Conservation (phyloP, 148 eudicot species). For the Silene latifolia region DNA sequence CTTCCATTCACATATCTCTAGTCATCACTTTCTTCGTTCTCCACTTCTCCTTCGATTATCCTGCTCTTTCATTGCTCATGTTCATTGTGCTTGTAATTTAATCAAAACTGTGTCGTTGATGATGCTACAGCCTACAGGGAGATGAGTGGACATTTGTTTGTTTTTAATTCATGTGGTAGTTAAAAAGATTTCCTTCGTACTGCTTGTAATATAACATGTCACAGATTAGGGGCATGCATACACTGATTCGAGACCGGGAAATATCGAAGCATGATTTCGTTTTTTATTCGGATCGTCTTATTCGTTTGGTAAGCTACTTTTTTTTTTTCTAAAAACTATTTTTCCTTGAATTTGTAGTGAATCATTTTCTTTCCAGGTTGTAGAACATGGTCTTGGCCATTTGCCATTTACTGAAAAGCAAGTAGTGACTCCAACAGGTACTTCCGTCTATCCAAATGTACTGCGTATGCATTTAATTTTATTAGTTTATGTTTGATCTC, state of each 20-base stretch:
- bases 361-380: constrained; percentile 57
- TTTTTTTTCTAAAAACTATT: background rate
- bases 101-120: background rate
- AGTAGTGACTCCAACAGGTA: constrained; percentile 89
- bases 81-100: background rate
- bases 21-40: background rate
- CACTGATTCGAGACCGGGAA: constrained; percentile 83
- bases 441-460: background rate
- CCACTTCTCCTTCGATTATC: too few species aligned
- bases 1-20: background rate
- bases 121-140: constrained; percentile 7
- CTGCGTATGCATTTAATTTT: background rate
- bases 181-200: background rate
- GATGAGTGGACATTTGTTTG: background rate
- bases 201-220: constrained; percentile 25
- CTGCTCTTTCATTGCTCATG: background rate
- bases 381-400: constrained; percentile 99
- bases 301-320: constrained; percentile 66
- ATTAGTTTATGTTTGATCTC: background rate
- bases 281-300: constrained; percentile 95
- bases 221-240: constrained; percentile 98
- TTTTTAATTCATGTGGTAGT: background rate
- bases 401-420: constrained; percentile 95
- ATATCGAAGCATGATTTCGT: constrained; percentile 95
- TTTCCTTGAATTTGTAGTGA: background rate